Percentiles rank a stretch among this genome's conserved stretches.
Evolutionary conservation across 2,329 filamentous ascomycete species (phyloP).

Genomic region (Penicillium sp.): DNA sequence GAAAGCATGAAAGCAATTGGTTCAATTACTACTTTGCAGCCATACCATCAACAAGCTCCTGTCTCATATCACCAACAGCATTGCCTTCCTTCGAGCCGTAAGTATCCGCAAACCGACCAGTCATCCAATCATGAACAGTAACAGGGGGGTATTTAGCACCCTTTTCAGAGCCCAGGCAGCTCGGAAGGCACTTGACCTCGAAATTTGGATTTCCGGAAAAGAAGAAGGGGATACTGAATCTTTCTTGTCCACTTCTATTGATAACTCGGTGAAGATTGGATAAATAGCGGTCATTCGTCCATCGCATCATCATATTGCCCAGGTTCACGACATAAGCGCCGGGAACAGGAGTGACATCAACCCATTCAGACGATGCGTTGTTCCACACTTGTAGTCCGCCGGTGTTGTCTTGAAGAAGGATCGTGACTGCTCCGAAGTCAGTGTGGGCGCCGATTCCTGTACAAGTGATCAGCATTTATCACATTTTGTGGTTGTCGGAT

Average conservation of each 20-base stretch:
- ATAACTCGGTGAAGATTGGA: slow-evolving; percentile 31
- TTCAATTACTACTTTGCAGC: background rate
- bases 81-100: slow-evolving; percentile 16
- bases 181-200: slow-evolving; percentile 23
- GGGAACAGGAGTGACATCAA: slow-evolving; percentile 22
- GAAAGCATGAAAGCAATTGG: background rate
- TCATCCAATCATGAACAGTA: slow-evolving; percentile 26
- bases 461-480: background rate
- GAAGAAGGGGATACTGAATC: slow-evolving; percentile 30
- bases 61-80: slow-evolving; percentile 17
- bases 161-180: slow-evolving; percentile 12
- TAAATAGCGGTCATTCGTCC: slow-evolving; percentile 29
- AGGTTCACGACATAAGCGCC: slow-evolving; percentile 32
- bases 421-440: slow-evolving; percentile 34
- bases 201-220: slow-evolving; percentile 28
- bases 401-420: slow-evolving; percentile 30
- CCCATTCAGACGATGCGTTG: slow-evolving; percentile 21
- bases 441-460: slow-evolving; percentile 32
- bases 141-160: slow-evolving; percentile 24
- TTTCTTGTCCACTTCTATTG: slow-evolving; percentile 24
- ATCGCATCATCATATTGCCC: slow-evolving; percentile 32
- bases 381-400: slow-evolving; percentile 31
- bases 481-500: background rate
- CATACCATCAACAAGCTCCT: slow-evolving; percentile 1
- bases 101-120: slow-evolving; percentile 24